Evolutionary conservation across 2,329 filamentous ascomycete species (phyloP).

Genomic region (Pseudogymnoascus sp.): DNA sequence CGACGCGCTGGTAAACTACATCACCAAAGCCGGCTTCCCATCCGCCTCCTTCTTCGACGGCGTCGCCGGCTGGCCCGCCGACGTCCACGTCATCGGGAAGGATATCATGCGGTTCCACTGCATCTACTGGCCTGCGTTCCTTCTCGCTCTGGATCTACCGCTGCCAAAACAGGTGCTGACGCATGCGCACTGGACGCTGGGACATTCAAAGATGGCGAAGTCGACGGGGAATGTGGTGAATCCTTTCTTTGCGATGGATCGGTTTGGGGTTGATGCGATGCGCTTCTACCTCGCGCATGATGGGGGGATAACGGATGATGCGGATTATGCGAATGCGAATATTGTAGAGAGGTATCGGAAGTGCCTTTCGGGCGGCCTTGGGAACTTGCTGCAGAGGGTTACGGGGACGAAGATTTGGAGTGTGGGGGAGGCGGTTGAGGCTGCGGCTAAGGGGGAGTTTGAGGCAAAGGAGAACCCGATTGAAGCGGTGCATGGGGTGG

Average conservation of each 20-base stretch:
- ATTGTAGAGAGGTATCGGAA: constrained; percentile 76
- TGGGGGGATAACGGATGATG: constrained; percentile 69
- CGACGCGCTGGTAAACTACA: constrained; percentile 90
- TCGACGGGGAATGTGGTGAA: constrained; percentile 92
- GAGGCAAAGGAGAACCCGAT: constrained; percentile 32
- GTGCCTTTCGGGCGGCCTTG: constrained; percentile 67
- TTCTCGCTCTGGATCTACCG: constrained; percentile 79
- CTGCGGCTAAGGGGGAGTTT: constrained; percentile 22
- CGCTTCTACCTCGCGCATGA: constrained; percentile 83
- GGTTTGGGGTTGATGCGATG: constrained; percentile 82
- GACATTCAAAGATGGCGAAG: constrained; percentile 91
- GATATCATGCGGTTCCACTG: constrained; percentile 96
- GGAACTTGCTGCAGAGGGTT: constrained; percentile 72
- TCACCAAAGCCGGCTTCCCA: constrained; percentile 82
- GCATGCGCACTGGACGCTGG: constrained; percentile 94
- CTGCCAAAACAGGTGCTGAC: constrained; percentile 74
- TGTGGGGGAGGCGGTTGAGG: constrained; percentile 36
- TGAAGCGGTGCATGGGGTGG: constrained; percentile 36
- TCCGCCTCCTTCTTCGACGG: constrained; percentile 61
- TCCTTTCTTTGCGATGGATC: constrained; percentile 82
- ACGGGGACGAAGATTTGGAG: constrained; percentile 62
- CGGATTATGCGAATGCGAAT: constrained; percentile 74
- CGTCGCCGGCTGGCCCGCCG: constrained; percentile 74
- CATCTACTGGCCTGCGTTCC: constrained; percentile 95
- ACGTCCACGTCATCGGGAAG: constrained; percentile 91